Conservation (phyloP, 2,329 filamentous ascomycete species). For the Lachnellula willkommii region DNA sequence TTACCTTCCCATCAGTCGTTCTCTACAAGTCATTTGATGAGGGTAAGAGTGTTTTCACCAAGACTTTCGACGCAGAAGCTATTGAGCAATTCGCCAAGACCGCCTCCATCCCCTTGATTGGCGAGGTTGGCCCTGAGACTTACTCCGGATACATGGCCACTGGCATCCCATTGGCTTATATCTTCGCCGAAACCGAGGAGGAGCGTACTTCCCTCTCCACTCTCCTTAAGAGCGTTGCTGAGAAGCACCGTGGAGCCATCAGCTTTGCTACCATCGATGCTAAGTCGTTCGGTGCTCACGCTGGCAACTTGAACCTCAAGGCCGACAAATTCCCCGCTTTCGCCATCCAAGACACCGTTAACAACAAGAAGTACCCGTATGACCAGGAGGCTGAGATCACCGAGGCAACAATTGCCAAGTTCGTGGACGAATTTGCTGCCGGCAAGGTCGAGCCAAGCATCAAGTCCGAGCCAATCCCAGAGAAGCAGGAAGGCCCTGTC, state of each 20-base stretch:
- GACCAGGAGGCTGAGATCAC: constrained; percentile 78
- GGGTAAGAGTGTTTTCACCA: constrained; percentile 79
- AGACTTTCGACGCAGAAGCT: constrained; percentile 74
- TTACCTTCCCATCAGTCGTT: constrained; percentile 79
- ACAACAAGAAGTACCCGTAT: constrained; percentile 97
- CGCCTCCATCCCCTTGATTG: constrained; percentile 81
- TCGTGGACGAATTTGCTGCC: constrained; percentile 76
- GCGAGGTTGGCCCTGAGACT: constrained; percentile 94
- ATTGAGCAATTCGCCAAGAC: constrained; percentile 81
- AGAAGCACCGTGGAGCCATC: constrained; percentile 88
- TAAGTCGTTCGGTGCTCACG: constrained; percentile 88
- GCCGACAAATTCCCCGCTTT: constrained; percentile 93
- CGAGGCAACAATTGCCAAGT: constrained; percentile 62
- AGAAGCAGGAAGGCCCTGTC: constrained; percentile 86
- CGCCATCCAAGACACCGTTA: constrained; percentile 90
- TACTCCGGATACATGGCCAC: constrained; percentile 93
- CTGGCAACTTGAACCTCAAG: constrained; percentile 94
- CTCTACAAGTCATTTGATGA: constrained; percentile 98
- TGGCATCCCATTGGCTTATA: constrained; percentile 90
- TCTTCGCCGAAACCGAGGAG: constrained; percentile 89
- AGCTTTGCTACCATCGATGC: constrained; percentile 99
- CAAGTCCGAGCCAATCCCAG: constrained; percentile 96
- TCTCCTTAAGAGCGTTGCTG: constrained; percentile 76
- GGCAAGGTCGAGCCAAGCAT: constrained; percentile 93
- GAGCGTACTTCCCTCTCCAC: constrained; percentile 76